phyloP scores from a whole-genome alignment of 768 basidiomycete genomes.

The Exidia glandulosa region DNA sequence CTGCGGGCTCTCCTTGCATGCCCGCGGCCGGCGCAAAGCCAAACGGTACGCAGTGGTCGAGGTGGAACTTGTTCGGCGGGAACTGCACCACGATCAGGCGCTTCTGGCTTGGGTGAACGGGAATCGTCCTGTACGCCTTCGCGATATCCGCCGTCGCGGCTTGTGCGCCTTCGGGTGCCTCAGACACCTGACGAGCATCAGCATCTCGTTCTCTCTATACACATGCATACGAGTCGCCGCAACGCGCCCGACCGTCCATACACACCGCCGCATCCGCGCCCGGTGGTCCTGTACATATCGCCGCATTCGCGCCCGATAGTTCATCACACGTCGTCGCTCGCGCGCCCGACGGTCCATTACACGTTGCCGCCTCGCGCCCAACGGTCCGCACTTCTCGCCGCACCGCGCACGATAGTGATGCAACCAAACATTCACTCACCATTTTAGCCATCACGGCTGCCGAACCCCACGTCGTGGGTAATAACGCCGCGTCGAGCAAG shows the following conservation, averaged over 20 bases:
- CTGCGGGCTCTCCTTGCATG: constrained; percentile 10
- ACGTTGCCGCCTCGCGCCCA: too few species aligned
- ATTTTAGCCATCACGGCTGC: not conserved
- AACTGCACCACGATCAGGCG: not conserved
- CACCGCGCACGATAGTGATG: not conserved
- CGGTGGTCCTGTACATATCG: not conserved
- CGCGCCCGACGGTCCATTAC: too few species aligned
- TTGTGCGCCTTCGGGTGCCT: constrained; percentile 13
- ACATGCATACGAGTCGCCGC: not conserved
- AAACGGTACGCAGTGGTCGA: constrained; percentile 15
- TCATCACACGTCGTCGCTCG: too few species aligned
- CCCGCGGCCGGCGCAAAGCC: constrained; percentile 10
- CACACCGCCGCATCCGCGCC: not conserved
- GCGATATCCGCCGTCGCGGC: constrained; percentile 13
- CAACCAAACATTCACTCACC: not conserved
- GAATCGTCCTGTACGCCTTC: constrained; percentile 4
- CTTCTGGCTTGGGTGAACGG: constrained; percentile 3
- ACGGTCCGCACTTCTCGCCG: too few species aligned
- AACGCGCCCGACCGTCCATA: too few species aligned
- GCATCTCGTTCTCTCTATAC: too few species aligned
- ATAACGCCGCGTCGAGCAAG: constrained; percentile 5
- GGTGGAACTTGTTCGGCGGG: constrained; percentile 6
- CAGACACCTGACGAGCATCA: constrained; percentile 11
- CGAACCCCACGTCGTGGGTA: constrained; percentile 4
- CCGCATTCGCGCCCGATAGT: too few species aligned